phyloP scores from a whole-genome alignment of 78 protist species.

The slime mould (Dictyostelium discoideum) region dicty_2.7 NC_007088.5:8424501-8425000 shows the following conservation, averaged over 20 bases:
- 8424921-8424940: conserved; percentile 54
- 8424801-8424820: conserved; percentile 20
- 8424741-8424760: conserved; percentile 36
- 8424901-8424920: conserved; percentile 9
- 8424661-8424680: conserved; percentile 33
- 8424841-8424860: conserved; percentile 17
- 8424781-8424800: conserved; percentile 20
- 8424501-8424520: conserved; percentile 78
- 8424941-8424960: conserved; percentile 41
- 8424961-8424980: conserved; percentile 34
- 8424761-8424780: conserved; percentile 57
- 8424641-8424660: conserved; percentile 21
- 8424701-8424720: conserved; percentile 39
- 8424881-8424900: conserved; percentile 61
- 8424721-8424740: conserved; percentile 45
- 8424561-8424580: conserved; percentile 28
- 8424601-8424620: conserved; percentile 43
- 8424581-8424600: conserved; percentile 64
- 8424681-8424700: conserved; percentile 21
- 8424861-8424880: conserved; percentile 48
- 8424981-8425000: conserved; percentile 54
- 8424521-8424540: conserved; percentile 57
- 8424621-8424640: conserved; percentile 14
- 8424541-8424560: conserved; percentile 70
- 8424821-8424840: conserved; percentile 40